Base-by-base conservation (phyloP, 768 basidiomycete species). In the Leucocoprinus leucothites region DNA sequence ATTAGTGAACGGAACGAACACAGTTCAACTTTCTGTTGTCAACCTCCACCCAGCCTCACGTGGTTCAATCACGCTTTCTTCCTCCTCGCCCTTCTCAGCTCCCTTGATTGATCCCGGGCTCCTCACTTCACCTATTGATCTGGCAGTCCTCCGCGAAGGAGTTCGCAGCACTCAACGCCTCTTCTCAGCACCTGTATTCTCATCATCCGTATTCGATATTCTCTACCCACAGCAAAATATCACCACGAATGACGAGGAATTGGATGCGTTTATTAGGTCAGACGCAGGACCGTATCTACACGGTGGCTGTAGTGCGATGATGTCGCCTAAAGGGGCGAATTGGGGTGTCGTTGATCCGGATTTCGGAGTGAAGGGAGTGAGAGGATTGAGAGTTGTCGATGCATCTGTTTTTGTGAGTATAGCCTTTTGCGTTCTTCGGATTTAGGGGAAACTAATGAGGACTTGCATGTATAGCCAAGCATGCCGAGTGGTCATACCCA, bases 331-430 rank as follows among this genome's bases (percentile, higher is more conserved):
- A 35, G 53, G 56, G n/a, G 64, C 69, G 1, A 47, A 57, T 2
- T 61, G 47, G 19, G 74, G 74, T 1, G 75, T 74, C 7, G 68
- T 75, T 1, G 68, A 75, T 59, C 67, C 72, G 2, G 64, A 74
- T 48, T 59, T 77, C 44, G 53, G 51, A 21, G 70, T 77, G 1
- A 75, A 76, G 55, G 69, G 69, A 0, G 62, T 64, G 0, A 47
- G 34, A 3, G 73, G 71, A 8, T 47, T 77, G 49, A 62, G 75
- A 7, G 58, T 77, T 18, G 70, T 77, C 6, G 73, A 77, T 61
- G 68, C 68, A 3, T 73, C 72, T 21, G 67, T 66, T 50, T 50
- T 69, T 40, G 73, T 71, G 52, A 60, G 70, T 43, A 35, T n/a
- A 18, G 16, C 24, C n/a, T n/a, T n/a, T n/a, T n/a, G n/a, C n/a